phyloP scores from a whole-genome alignment of 148 eudicot genomes.

The Drosera capensis region DNA sequence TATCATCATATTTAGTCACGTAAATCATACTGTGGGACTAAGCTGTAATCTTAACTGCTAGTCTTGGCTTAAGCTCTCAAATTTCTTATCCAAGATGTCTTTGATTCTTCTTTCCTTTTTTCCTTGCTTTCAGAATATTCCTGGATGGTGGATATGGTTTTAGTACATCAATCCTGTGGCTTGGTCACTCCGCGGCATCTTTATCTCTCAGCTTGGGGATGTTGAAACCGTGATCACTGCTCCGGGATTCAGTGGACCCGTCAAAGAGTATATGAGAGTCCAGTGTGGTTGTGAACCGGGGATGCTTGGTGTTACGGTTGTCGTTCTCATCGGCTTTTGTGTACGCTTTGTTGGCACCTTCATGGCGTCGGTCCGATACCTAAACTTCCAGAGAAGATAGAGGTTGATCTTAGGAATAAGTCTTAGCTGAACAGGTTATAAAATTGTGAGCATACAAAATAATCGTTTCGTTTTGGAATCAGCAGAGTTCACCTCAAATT shows the following conservation, averaged over 20 bases:
- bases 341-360: conserved; percentile 38
- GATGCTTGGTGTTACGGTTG: conserved; percentile 34
- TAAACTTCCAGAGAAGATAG: conserved; percentile 74
- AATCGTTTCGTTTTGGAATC: too few species aligned
- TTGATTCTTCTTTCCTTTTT: background rate
- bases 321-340: conserved; percentile 37
- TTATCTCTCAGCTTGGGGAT: conserved; percentile 75
- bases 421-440: too few species aligned
- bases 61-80: too few species aligned
- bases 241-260: conserved; percentile 46
- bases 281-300: conserved; percentile 40
- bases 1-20: too few species aligned
- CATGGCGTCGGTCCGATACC: conserved; percentile 44
- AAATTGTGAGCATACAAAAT: too few species aligned
- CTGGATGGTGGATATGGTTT: conserved; percentile 93
- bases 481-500: too few species aligned
- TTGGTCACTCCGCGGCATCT: conserved; percentile 58
- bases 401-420: too few species aligned
- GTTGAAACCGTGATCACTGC: conserved; percentile 33
- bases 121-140: conserved; percentile 36
- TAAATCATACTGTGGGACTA: too few species aligned
- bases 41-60: too few species aligned
- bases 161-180: conserved; percentile 71
- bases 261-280: conserved; percentile 39
- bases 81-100: too few species aligned